A percentile compares a stretch with the other conserved stretches of the same genome.
Conservation (phyloP, 805 yeast genomes). For the Teunomyces gatunensis region DNA sequence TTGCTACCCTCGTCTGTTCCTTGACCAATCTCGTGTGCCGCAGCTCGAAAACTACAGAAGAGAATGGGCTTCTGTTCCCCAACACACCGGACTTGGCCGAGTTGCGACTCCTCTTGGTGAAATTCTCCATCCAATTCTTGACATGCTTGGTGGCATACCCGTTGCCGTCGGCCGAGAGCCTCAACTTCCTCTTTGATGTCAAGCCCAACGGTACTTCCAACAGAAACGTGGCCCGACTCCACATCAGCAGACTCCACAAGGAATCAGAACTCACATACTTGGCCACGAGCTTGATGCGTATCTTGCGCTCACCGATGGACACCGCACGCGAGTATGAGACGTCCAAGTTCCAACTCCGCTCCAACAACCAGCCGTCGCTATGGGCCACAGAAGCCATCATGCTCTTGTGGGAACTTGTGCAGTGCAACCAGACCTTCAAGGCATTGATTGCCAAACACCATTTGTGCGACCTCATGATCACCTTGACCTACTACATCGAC, state of each 20-base stretch:
- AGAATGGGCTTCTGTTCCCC: conserved; percentile 43
- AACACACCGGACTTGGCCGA: conserved; percentile 30
- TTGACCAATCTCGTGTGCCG: conserved; percentile 63
- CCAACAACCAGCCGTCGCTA: conserved; percentile 24
- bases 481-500: conserved; percentile 56
- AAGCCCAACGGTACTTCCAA: conserved; percentile 25
- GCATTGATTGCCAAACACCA: conserved; percentile 36
- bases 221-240: conserved; percentile 51
- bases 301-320: conserved; percentile 43
- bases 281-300: conserved; percentile 44
- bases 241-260: conserved; percentile 52
- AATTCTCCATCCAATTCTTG: conserved; percentile 60
- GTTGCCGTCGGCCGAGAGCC: conserved; percentile 45
- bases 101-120: conserved; percentile 46
- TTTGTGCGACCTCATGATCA: conserved; percentile 52
- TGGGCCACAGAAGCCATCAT: conserved; percentile 61
- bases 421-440: conserved; percentile 63
- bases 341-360: conserved; percentile 4
- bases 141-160: conserved; percentile 62
- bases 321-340: not conserved
- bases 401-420: conserved; percentile 72
- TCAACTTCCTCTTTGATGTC: conserved; percentile 33
- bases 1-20: conserved; percentile 7
- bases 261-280: conserved; percentile 54
- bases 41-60: conserved; percentile 39